Conservation (phyloP, 192 early-diverging fungal species). For the Rhizophagus prolifer region DNA sequence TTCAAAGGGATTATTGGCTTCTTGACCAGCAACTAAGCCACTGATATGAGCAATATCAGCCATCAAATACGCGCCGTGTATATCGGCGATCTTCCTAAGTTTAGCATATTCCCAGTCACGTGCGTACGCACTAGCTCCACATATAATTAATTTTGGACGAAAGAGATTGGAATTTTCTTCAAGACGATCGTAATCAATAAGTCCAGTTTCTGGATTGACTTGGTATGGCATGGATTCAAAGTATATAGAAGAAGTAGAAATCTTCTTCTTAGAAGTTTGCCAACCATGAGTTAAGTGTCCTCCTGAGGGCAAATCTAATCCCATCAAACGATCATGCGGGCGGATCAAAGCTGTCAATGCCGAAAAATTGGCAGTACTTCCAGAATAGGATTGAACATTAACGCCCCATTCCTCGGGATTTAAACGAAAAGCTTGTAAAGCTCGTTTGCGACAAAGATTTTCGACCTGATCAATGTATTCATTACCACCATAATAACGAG, state of each 20-base stretch:
- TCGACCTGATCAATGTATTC: slow-evolving; percentile 97
- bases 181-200: slow-evolving; percentile 93
- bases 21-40: slow-evolving; percentile 89
- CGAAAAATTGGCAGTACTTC: slow-evolving; percentile 98
- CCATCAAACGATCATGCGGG: slow-evolving; percentile 99
- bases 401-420: slow-evolving; percentile 94
- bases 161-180: slow-evolving; percentile 92
- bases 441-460: slow-evolving; percentile 93
- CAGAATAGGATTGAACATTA: slow-evolving; percentile 99
- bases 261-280: slow-evolving; percentile 99
- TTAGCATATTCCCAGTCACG: slow-evolving; percentile 99
- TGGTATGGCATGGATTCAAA: slow-evolving; percentile 99
- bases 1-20: slow-evolving; percentile 93
- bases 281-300: slow-evolving; percentile 99
- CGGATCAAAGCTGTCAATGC: slow-evolving; percentile 92
- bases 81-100: slow-evolving; percentile 95
- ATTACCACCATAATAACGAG: slow-evolving; percentile 99
- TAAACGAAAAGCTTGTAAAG: slow-evolving; percentile 90
- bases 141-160: slow-evolving; percentile 98
- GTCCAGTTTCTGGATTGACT: slow-evolving; percentile 82
- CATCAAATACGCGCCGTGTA: slow-evolving; percentile 95
- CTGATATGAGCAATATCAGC: slow-evolving; percentile 99
- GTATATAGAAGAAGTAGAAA: slow-evolving; percentile 99
- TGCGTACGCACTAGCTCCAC: slow-evolving; percentile 97
- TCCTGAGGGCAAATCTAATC: slow-evolving; percentile 98